Evolutionary conservation across 805 yeast species (phyloP), one percentile per base, ranked within the genome.

Genomic region (Geotrichum ghanense): DNA sequence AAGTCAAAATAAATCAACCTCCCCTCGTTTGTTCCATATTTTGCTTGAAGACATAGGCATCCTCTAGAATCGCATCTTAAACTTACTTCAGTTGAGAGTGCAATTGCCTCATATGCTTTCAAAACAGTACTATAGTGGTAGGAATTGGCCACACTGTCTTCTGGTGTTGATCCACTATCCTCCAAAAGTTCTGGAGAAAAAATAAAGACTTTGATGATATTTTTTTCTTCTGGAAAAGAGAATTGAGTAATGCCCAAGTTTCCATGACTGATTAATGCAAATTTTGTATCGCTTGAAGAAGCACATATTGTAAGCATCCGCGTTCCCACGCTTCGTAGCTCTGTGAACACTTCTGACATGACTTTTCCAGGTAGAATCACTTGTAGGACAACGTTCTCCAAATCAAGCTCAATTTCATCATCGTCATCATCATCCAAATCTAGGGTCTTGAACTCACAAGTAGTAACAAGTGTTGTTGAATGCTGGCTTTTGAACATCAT

Each of bases 191-290:
- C 37, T 5, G 37, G 37, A 6, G 37, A 16, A 31, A 31, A 31
- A 12, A n/a, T 16, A 24, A 85, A 59, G 40, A 79, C 78, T 50
- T 83, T 90, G 25, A 87, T 60, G 10, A 78, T 74, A 2, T 77
- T 67, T 53, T 73, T 71, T 43, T 75, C 83, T 50, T 71, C 73
- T 0, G 95, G 95, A 42, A 81, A 71, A 7, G 73, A 70, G 19
- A 85, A 66, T 56, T 81, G 79, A 35, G 85, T 78, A 45, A 71
- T 68, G 0, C 95, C 95, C 42, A 84, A 70, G n/a, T 79, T 83
- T 9, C 90, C 84, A 35, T 71, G 72, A 0, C 92, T 81, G 3
- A 83, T 73, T 45, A 87, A 71, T 22, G 72, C 67, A 42, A 81
- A 61, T 51, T 68, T 71, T 27, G 71, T 67, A 3, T 61, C 53